phyloP scores from a whole-genome alignment of 768 basidiomycete genomes.

The Crassisporium funariophilum region DNA sequence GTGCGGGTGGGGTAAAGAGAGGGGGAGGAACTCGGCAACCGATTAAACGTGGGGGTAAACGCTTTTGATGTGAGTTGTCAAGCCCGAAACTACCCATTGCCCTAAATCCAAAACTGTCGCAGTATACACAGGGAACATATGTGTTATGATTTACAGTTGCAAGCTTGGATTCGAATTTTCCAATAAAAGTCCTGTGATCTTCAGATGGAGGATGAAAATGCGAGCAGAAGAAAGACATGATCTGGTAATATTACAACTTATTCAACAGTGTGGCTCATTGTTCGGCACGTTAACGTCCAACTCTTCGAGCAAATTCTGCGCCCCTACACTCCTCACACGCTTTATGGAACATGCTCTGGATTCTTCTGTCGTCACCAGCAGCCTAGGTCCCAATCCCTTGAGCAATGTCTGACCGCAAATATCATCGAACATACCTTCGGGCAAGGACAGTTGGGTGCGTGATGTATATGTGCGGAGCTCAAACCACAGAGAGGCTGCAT shows the following conservation, averaged over 20 bases:
- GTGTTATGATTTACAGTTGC: too few species aligned
- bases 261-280: background rate
- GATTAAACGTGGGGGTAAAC: conserved; percentile 72
- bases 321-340: conserved; percentile 59
- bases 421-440: conserved; percentile 35
- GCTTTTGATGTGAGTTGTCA: conserved; percentile 49
- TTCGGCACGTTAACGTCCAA: conserved; percentile 16
- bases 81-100: background rate
- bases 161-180: too few species aligned
- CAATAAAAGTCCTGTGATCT: too few species aligned
- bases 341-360: conserved; percentile 67
- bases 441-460: conserved; percentile 60
- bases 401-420: background rate
- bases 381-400: conserved; percentile 25
- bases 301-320: conserved; percentile 34
- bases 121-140: too few species aligned
- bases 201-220: too few species aligned
- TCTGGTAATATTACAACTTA: too few species aligned
- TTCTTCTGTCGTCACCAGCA: conserved; percentile 50
- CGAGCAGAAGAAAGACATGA: too few species aligned
- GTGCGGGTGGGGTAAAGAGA: conserved; percentile 36
- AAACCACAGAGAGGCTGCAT: conserved; percentile 47
- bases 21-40: conserved; percentile 66
- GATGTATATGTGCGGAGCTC: conserved; percentile 63
- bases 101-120: too few species aligned